These are phyloP conservation scores for Hypoxylon trugodes DNA, from an alignment of 495 filamentous ascomycete genomes.

Conservation along the genomic window DNA sequence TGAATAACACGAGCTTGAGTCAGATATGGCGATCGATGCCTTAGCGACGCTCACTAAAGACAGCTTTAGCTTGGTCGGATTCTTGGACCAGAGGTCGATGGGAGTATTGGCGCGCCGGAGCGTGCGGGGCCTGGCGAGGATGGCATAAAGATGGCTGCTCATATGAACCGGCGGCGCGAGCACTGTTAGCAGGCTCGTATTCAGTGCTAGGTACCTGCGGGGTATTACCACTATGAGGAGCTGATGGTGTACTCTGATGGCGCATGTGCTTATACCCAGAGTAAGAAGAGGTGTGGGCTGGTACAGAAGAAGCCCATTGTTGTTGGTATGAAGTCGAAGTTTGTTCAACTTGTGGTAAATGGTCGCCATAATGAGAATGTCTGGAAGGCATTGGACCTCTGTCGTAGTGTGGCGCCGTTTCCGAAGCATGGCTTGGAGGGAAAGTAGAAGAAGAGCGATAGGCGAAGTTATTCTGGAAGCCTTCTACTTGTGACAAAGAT, in stretches of 20 bases:
- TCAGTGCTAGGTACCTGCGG: not conserved
- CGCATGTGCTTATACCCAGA: constrained; percentile 44
- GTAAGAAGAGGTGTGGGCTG: not conserved
- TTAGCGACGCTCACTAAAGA: constrained; percentile 30
- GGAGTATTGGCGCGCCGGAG: constrained; percentile 4
- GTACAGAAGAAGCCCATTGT: not conserved
- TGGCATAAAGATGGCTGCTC: constrained; percentile 10
- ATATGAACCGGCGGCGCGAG: not conserved
- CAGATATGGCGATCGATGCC: not conserved
- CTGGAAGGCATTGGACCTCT: not conserved
- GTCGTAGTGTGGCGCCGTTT: not conserved
- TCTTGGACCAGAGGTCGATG: constrained; percentile 6
- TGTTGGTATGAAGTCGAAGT: not conserved
- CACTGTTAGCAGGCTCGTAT: constrained; percentile 3
- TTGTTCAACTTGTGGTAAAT: not conserved
- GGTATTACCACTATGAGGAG: not conserved
- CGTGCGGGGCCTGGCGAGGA: constrained; percentile 21
- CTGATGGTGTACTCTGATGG: constrained; percentile 46
- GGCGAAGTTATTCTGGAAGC: constrained; percentile 7
- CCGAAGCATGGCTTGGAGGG: not conserved
- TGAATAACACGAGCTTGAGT: not conserved
- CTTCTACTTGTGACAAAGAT: constrained; percentile 16
- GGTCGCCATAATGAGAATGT: constrained; percentile 11
- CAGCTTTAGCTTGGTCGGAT: constrained; percentile 14
- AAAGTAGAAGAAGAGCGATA: constrained; percentile 11